Percentiles rank a stretch among this genome's conserved stretches.
Conservation (phyloP, 139 green algal species). For the Asterochloris erici region DNA sequence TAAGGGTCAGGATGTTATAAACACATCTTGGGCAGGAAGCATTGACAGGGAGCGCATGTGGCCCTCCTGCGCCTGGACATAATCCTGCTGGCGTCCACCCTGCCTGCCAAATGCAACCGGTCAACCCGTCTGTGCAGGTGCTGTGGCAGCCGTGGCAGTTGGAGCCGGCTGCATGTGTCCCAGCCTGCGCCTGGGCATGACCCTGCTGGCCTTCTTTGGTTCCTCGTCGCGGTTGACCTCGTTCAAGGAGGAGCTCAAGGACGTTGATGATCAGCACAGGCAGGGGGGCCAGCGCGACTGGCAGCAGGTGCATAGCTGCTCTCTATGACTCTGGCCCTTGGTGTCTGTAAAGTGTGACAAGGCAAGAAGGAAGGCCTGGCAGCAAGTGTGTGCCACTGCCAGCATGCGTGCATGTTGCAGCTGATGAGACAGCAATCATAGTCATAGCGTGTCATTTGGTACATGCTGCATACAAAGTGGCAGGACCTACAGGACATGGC, state of each 20-base stretch:
- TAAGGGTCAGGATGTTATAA: background rate
- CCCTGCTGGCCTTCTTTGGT: constrained; percentile 82
- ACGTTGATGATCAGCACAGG: constrained; percentile 68
- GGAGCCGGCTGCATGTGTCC: constrained; percentile 57
- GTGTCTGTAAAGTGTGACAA: background rate
- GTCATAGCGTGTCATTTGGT: too few relatives aligned
- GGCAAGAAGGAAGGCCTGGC: background rate
- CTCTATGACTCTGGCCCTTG: background rate
- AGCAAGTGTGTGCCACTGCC: background rate
- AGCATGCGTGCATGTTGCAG: too few relatives aligned
- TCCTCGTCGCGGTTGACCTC: constrained; percentile 64
- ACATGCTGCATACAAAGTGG: too few relatives aligned
- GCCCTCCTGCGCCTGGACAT: background rate
- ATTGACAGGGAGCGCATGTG: background rate
- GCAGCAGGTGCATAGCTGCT: constrained; percentile 57
- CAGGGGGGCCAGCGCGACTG: constrained; percentile 77
- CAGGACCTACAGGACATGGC: too few relatives aligned
- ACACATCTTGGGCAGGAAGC: too few relatives aligned
- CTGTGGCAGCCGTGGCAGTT: constrained; percentile 53
- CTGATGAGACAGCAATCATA: too few relatives aligned
- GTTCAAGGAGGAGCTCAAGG: constrained; percentile 73
- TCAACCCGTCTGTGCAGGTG: constrained; percentile 42
- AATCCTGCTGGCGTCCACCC: background rate
- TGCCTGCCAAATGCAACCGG: background rate
- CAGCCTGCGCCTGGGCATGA: constrained; percentile 60